phyloP scores from a whole-genome alignment of 176 grass and related monocot genomes.

The Carex parvula region DNA sequence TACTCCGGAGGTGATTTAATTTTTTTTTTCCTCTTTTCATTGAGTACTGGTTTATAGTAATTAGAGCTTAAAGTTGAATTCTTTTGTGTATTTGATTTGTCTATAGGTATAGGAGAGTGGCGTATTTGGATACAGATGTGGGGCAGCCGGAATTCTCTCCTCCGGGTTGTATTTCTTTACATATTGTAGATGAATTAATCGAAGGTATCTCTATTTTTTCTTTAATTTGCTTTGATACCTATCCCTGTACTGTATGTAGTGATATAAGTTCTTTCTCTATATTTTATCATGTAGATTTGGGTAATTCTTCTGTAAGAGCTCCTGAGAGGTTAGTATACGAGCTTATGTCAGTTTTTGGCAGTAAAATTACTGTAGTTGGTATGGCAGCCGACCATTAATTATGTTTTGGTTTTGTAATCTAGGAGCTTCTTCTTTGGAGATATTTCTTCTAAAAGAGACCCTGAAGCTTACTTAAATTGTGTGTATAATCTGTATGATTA shows the following conservation, averaged over 20 bases:
- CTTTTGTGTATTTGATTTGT: background rate
- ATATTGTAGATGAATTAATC: slow-evolving; percentile 49
- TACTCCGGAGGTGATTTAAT: slow-evolving; percentile 53
- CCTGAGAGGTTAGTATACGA: slow-evolving; percentile 45
- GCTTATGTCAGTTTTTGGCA: background rate
- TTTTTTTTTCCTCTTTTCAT: background rate
- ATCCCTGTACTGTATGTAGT: background rate
- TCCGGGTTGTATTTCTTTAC: slow-evolving; percentile 69
- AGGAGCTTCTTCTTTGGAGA: slow-evolving; percentile 87
- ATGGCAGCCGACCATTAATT: background rate
- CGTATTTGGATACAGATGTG: slow-evolving; percentile 77
- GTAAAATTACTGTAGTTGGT: background rate
- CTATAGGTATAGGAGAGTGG: slow-evolving; percentile 49
- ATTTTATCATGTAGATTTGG: slow-evolving; percentile 50
- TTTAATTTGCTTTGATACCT: background rate
- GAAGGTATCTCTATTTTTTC: slow-evolving; percentile 14
- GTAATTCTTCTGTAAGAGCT: slow-evolving; percentile 35
- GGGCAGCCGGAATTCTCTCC: slow-evolving; percentile 81
- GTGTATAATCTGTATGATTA: slow-evolving; percentile 62
- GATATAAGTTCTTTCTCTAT: slow-evolving; percentile 9
- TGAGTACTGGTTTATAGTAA: background rate
- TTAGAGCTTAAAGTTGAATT: background rate
- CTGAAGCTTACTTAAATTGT: slow-evolving; percentile 65
- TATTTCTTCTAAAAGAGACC: slow-evolving; percentile 85
- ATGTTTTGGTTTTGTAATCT: background rate